phyloP scores from a whole-genome alignment of 257 asterid species.

The Ballota nigra region DNA sequence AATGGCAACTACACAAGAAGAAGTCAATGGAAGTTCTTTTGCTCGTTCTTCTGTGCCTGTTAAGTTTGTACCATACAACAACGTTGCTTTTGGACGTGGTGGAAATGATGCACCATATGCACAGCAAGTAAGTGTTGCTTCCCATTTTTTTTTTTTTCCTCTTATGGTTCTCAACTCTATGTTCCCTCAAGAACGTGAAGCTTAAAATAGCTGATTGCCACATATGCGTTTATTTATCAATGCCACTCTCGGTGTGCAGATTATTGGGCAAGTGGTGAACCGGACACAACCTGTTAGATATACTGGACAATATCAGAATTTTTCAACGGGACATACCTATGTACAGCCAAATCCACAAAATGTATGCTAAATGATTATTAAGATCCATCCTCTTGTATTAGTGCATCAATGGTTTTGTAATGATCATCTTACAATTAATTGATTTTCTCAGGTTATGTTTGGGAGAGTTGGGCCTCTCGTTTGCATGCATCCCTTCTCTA shows the following conservation, averaged over 20 bases:
- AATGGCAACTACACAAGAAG: constrained; percentile 47
- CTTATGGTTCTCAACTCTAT: constrained; percentile 12
- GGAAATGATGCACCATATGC: constrained; percentile 41
- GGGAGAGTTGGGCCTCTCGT: constrained; percentile 65
- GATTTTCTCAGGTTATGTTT: constrained; percentile 56
- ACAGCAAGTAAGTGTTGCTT: constrained; percentile 55
- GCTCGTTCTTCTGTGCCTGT: constrained; percentile 50
- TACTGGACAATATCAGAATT: constrained; percentile 55
- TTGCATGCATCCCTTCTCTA: constrained; percentile 64
- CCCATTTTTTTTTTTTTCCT: not conserved
- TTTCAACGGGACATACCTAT: constrained; percentile 50
- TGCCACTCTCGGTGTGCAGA: constrained; percentile 33
- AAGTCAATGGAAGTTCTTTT: constrained; percentile 42
- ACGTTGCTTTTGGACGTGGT: constrained; percentile 44
- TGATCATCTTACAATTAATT: constrained; percentile 12
- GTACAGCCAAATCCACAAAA: constrained; percentile 61
- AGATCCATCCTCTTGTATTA: not conserved
- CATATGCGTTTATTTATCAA: not conserved
- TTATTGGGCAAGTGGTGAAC: constrained; percentile 56
- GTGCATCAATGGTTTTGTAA: constrained; percentile 9
- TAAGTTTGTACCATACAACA: constrained; percentile 49
- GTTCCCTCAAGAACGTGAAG: constrained; percentile 3
- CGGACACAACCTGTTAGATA: constrained; percentile 57
- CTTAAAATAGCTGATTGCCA: not conserved
- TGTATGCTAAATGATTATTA: constrained; percentile 35